Evolutionary conservation across 176 grass and related monocot species (phyloP).

Genomic region (Alopecurus myosuroides): DNA sequence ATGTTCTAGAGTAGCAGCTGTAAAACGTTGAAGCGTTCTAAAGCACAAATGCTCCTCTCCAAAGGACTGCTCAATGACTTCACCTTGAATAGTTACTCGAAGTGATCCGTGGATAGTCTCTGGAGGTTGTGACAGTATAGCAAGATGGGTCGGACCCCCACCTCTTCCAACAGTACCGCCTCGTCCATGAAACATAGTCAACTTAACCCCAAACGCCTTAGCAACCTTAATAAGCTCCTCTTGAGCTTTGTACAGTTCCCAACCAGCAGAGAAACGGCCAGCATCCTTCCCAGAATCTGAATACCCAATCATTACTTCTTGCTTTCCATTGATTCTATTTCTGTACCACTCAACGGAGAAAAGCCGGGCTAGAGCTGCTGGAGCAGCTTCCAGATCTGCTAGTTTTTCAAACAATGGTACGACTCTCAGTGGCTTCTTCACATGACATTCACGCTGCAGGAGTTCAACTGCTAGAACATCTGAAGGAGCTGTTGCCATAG

Average conservation of each 20-base stretch:
- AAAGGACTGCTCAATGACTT: slow-evolving; percentile 97
- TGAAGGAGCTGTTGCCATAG: slow-evolving; percentile 88
- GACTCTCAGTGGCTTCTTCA: slow-evolving; percentile 78
- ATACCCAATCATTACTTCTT: slow-evolving; percentile 98
- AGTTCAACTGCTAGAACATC: slow-evolving; percentile 96
- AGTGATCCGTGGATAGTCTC: slow-evolving; percentile 93
- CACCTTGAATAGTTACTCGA: slow-evolving; percentile 89
- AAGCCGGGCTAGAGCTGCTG: slow-evolving; percentile 66
- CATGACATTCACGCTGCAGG: slow-evolving; percentile 83
- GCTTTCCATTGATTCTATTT: slow-evolving; percentile 80
- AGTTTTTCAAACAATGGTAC: slow-evolving; percentile 96
- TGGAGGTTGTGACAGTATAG: slow-evolving; percentile 91
- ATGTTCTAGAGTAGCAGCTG: slow-evolving; percentile 95
- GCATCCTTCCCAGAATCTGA: slow-evolving; percentile 98
- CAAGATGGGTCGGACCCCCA: slow-evolving; percentile 93
- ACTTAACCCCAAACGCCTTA: slow-evolving; percentile 66
- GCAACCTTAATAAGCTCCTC: slow-evolving; percentile 88
- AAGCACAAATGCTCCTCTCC: slow-evolving; percentile 97
- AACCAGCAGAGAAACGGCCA: slow-evolving; percentile 81
- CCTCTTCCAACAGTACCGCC: slow-evolving; percentile 95
- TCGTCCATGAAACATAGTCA: slow-evolving; percentile 96
- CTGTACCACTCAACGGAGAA: slow-evolving; percentile 92
- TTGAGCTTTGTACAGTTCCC: slow-evolving; percentile 90
- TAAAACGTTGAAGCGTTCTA: slow-evolving; percentile 91
- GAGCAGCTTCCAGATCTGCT: slow-evolving; percentile 74